A percentile compares a stretch with the other conserved stretches of the same genome.
phyloP scores from a whole-genome alignment of 441 rosid species.

The Eruca vesicaria region DNA sequence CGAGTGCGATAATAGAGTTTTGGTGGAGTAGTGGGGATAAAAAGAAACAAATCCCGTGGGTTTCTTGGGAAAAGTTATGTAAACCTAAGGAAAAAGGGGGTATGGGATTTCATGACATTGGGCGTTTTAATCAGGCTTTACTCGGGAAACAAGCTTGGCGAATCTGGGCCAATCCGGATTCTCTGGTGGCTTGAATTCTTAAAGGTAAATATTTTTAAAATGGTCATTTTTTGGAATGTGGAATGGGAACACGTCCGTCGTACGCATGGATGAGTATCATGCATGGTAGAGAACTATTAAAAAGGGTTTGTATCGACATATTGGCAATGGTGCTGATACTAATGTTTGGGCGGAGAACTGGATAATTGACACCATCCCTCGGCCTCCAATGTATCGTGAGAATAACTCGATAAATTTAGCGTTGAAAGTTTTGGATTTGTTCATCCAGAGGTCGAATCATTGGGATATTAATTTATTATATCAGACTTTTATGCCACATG shows the following conservation, averaged over 20 bases:
- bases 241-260: neutral
- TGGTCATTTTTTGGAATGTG: neutral
- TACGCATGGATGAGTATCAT: neutral
- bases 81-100: neutral
- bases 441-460: neutral
- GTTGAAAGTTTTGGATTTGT: neutral
- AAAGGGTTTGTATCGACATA: neutral
- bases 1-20: neutral
- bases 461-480: too few relatives aligned
- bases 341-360: neutral
- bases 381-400: neutral
- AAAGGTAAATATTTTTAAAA: neutral
- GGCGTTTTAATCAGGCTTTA: neutral
- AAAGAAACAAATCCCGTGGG: neutral
- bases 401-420: too few relatives aligned
- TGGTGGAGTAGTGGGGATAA: neutral
- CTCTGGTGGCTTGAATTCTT: too few relatives aligned
- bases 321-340: neutral
- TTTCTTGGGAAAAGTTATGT: neutral
- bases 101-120: neutral
- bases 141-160: neutral
- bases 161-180: neutral
- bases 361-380: neutral
- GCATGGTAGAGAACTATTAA: neutral
- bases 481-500: too few relatives aligned